Base-by-base conservation (phyloP, 805 yeast species). In the Hagleromyces aurorensis region DNA sequence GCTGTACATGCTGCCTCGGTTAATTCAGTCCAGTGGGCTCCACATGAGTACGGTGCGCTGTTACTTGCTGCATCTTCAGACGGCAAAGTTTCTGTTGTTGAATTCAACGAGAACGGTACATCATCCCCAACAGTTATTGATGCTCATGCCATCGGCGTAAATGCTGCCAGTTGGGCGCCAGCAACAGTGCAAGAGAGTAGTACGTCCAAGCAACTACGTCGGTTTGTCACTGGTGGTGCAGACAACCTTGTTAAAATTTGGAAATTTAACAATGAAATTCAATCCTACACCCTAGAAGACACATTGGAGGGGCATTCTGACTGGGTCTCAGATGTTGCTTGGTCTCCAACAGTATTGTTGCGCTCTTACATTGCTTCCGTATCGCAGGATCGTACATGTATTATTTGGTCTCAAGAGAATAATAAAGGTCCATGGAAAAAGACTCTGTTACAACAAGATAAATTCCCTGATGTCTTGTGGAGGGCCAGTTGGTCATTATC, bases 251-350 rank as follows among this genome's bases (percentile, higher is more conserved):
- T 87, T 34, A 87, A 85, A 56, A 75, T 91, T 48, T 91, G 98
- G 98, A 71, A 67, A 47, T 76, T 62, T 46, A 79, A 78, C 38
- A 40, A 61, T 11, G 60, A 72, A 7, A 59, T 69, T 5, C 70
- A 68, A 43, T 70, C 70, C 16, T 85, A 82, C 54, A 68, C 68
- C 15, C 69, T 78, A 47, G 96, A 89, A 57, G 78, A 77, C 23
- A 70, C 74, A 16, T 69, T 91, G 32, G 78, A 76, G 40, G 98
- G 96, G 22, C 98, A 91, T 59, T 68, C 83, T 11, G 98, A 91
- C 59, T 91, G 99, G 99, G 96, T 91, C 19, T 78, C 98, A 59
- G 99, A 91, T 55, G 96, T 89, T 37, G 85, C 94, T 4, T 91
- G 98, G 98, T 85, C 96, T 13, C 96, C 97, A 27, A 77, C 94